Base-by-base conservation (phyloP, 2,329 filamentous ascomycete species). In the Byssothecium circinans region DNA sequence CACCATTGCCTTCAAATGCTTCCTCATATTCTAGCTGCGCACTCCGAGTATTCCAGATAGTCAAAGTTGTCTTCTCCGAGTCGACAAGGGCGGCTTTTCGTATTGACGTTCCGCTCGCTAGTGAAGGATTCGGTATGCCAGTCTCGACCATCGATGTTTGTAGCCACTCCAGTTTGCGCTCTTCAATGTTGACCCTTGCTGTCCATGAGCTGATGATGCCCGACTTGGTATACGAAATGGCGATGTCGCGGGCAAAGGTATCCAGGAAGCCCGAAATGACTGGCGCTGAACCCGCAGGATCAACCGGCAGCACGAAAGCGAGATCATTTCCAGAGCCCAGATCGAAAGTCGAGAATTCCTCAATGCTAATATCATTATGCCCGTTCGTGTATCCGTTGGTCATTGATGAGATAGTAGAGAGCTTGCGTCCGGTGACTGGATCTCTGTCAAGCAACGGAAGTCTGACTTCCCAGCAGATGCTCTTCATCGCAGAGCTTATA, bases 11-110 rank as follows among this genome's bases (percentile, higher is more conserved):
- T 54, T 86, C 81, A 54, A 91, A 94, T 23, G 83, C 80, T 60
- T 92, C 83, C 52, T 88, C 81, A 62, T 89, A 91, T 68, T 96
- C 91, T 5, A 96, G 78, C 53, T 90, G 86, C 2, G 85, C 85
- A 45, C 87, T 88, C 53, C 86, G 83, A 10, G 89, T 88, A 63
- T 96, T 91, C 92, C 91, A 96, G 41, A 96, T 95, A 0, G 89
- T 95, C 41, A 96, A 74, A 33, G 85, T 83, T 0, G 86, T 90
- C 53, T 86, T 83, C 12, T 80, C 77, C 2, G 82, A 78, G 65
- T 95, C 87, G 27, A 95, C 89, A 17, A 96, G 73, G 3, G 91
- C 91, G 19, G 89, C 88, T 68, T 95, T 96, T 53, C 91, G 87
- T 61, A 91, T 86, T 8, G 87, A 91, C 57, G 88, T 95, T 12